Evolutionary conservation across 1,284 basidiomycete genomes (phyloP).

Genomic region (Phylloboletellus chloephorus): DNA sequence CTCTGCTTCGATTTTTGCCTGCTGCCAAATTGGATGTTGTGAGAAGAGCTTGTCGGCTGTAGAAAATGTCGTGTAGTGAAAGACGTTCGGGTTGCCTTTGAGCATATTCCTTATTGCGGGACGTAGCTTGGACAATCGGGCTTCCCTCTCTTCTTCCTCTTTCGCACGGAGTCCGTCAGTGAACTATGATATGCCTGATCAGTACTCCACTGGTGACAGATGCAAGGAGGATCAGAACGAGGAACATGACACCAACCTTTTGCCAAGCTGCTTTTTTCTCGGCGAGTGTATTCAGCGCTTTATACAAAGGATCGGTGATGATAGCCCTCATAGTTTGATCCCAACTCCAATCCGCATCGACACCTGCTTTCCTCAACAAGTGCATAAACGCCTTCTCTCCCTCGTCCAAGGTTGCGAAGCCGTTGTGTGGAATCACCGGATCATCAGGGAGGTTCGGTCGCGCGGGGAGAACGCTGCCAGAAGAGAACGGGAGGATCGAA

Average conservation of each 20-base stretch:
- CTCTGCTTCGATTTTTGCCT: slow-evolving; percentile 78
- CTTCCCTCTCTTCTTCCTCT: slow-evolving; percentile 76
- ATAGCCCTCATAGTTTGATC: slow-evolving; percentile 97
- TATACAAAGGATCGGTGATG: slow-evolving; percentile 97
- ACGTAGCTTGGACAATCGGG: slow-evolving; percentile 74
- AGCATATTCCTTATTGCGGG: slow-evolving; percentile 82
- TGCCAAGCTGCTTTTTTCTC: slow-evolving; percentile 94
- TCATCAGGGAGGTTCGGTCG: slow-evolving; percentile 78
- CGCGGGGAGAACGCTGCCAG: slow-evolving; percentile 58
- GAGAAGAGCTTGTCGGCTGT: slow-evolving; percentile 81
- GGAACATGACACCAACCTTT: slow-evolving; percentile 51
- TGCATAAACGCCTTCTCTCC: slow-evolving; percentile 93
- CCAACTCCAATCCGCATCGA: slow-evolving; percentile 94
- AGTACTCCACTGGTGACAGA: slow-evolving; percentile 6
- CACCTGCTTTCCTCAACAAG: slow-evolving; percentile 81
- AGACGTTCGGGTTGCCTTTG: slow-evolving; percentile 77
- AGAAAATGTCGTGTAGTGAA: slow-evolving; percentile 82
- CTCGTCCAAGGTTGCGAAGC: slow-evolving; percentile 80
- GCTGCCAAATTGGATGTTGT: slow-evolving; percentile 84
- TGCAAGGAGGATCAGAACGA: neutral
- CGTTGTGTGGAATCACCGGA: slow-evolving; percentile 81
- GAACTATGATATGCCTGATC: slow-evolving; percentile 46
- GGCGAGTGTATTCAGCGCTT: slow-evolving; percentile 86
- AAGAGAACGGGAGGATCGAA: slow-evolving; percentile 51
- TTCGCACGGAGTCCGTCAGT: slow-evolving; percentile 58